These are phyloP conservation scores for Yarrowia keelungensis DNA, from an alignment of 805 yeast genomes.

Conservation along the genomic window DNA sequence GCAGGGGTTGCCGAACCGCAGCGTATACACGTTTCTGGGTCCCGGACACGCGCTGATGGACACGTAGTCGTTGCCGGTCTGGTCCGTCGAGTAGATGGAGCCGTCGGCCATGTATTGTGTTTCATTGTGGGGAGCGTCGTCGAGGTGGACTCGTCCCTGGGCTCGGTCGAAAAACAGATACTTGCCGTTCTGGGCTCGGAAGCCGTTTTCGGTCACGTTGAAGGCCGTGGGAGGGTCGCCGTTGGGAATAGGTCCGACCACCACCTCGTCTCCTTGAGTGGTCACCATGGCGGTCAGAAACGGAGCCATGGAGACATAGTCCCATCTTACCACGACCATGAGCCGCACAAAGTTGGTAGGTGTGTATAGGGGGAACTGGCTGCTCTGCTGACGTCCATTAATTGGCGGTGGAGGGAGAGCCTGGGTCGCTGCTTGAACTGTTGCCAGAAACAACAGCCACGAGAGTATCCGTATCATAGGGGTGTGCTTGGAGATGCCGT, in stretches of 20 bases:
- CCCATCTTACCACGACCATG: neutral
- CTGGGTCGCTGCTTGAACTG: neutral
- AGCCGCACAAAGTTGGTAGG: slow-evolving; percentile 17
- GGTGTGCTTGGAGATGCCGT: too few relatives aligned
- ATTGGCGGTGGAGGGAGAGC: too few relatives aligned
- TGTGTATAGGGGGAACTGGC: neutral
- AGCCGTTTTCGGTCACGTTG: slow-evolving; percentile 23
- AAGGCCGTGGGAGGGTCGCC: slow-evolving; percentile 34
- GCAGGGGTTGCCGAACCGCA: neutral
- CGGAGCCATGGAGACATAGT: neutral
- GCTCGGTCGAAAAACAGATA: neutral
- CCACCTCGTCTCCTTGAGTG: slow-evolving; percentile 19
- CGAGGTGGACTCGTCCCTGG: neutral
- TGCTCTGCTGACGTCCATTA: neutral
- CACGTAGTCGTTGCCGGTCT: neutral
- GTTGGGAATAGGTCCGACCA: slow-evolving; percentile 19
- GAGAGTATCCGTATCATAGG: too few relatives aligned
- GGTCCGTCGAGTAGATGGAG: neutral
- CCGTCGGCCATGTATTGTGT: slow-evolving; percentile 15
- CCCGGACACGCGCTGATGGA: neutral
- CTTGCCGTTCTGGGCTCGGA: slow-evolving; percentile 24
- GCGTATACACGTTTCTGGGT: neutral
- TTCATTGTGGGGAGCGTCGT: slow-evolving; percentile 10
- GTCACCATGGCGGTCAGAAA: slow-evolving; percentile 14
- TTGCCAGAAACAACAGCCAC: too few relatives aligned